Base-by-base conservation (phyloP, 1,284 basidiomycete genomes). In the Meira nashicola region DNA sequence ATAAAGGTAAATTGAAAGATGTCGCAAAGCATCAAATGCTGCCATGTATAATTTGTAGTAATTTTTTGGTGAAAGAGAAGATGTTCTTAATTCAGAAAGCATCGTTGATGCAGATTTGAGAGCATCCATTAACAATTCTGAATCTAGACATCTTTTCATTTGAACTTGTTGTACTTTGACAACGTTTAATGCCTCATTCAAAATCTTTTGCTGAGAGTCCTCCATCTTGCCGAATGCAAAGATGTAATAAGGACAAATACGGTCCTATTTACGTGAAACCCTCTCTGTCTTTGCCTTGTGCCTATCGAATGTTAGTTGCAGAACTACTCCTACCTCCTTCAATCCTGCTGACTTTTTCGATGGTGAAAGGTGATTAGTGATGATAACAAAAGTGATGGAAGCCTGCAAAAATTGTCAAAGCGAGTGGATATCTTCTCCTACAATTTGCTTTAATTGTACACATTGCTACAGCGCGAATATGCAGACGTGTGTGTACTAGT, bases 21-120 rank as follows among this genome's bases (percentile, higher is more conserved):
- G 71, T 6, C 76, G 71, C 37, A 78, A 55, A 12, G 76, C 72
- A 61, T 78, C 76, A 40, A 76, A 75, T 12, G 68, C 71, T 39
- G 76, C 71, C 76, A 78, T 77, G 57, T 78, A 75, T 7, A 78
- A 68, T 55, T 75, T 70, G 41, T 78, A 78, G 67, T 78, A 78
- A 57, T 73, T 74, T 43, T 77, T 77, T 9, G 76, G 76, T 17
- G 71, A 65, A 1, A 78, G 63, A 0, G 68, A 63, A 8, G 74
- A 76, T 14, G 76, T 70, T 23, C 76, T 63, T 25, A 78, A 65
- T 62, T 78, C 76, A 38, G 63, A 65, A 10, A 77, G 63, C 76
- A 78, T 77, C 33, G 74, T 77, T 11, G 73, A 73, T 11, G 73
- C 74, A 46, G 71, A 63, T 55, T 78, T 78, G 57, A 78, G 69